A percentile compares a stretch with the other conserved stretches of the same genome.
Evolutionary conservation across 495 filamentous ascomycete species (phyloP).

Genomic region (Tuber indicum): DNA sequence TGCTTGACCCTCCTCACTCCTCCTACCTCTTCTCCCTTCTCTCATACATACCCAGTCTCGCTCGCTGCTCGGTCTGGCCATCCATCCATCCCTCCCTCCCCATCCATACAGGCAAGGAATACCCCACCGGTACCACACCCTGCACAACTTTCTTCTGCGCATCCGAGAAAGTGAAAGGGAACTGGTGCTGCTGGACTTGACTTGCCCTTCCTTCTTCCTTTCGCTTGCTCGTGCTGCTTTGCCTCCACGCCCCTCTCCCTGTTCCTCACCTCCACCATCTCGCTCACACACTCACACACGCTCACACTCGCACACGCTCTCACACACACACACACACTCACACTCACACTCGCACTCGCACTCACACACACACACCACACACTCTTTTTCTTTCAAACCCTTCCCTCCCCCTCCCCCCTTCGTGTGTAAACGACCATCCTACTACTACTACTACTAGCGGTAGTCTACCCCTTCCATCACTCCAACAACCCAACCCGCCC

Average conservation of each 20-base stretch:
- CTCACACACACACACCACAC: slow-evolving; percentile 14
- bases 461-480: background rate
- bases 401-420: slow-evolving; percentile 5
- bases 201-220: background rate
- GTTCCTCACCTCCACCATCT: slow-evolving; percentile 7
- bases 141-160: background rate
- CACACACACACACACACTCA: slow-evolving; percentile 20
- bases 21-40: too few relatives aligned
- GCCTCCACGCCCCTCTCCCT: slow-evolving; percentile 5
- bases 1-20: too few relatives aligned
- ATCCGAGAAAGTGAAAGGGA: background rate
- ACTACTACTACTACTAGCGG: too few relatives aligned
- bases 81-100: too few relatives aligned
- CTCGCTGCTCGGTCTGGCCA: background rate
- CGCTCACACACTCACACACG: background rate
- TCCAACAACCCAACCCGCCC: background rate
- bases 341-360: slow-evolving; percentile 16
- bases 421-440: background rate
- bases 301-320: slow-evolving; percentile 16
- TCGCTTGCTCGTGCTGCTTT: slow-evolving; percentile 16
- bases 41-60: background rate
- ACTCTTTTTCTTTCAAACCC: slow-evolving; percentile 2
- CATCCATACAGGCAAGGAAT: background rate
- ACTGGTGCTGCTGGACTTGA: background rate
- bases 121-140: background rate